Conservation (phyloP, 1,139 yeast genomes). For the Saccharomyces hybrid region DNA sequence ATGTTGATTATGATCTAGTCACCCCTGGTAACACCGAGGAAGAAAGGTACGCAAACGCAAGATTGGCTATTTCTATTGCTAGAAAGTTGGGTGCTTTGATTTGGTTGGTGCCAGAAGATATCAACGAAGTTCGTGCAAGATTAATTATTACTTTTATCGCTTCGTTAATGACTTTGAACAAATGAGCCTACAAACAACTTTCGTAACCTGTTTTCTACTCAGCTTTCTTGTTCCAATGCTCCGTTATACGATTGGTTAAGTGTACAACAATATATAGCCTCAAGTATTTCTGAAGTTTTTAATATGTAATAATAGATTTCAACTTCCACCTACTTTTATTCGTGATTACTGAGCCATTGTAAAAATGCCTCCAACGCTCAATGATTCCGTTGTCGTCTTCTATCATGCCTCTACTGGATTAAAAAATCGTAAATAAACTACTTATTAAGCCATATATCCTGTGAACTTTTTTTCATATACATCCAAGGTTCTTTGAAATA, state of each 20-base stretch:
- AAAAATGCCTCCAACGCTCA: neutral
- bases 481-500: neutral
- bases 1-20: slow-evolving; percentile 91
- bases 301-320: neutral
- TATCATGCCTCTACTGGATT: neutral
- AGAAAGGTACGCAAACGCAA: slow-evolving; percentile 87
- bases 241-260: neutral
- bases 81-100: slow-evolving; percentile 96
- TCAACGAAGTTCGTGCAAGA: slow-evolving; percentile 89
- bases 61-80: slow-evolving; percentile 94
- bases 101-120: slow-evolving; percentile 99
- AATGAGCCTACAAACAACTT: neutral
- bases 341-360: neutral
- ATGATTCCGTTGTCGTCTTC: neutral
- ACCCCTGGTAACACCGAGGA: slow-evolving; percentile 72
- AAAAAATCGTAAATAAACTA: neutral
- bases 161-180: slow-evolving; percentile 67
- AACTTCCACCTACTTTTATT: slow-evolving; percentile 2
- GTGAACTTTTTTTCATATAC: neutral
- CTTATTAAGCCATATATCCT: neutral
- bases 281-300: neutral
- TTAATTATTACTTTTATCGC: slow-evolving; percentile 92
- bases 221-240: neutral
- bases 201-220: neutral
- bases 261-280: neutral